Evolutionary conservation across 23 red algal genomes (phyloP).

Genomic region (Gracilaria domingensis): DNA sequence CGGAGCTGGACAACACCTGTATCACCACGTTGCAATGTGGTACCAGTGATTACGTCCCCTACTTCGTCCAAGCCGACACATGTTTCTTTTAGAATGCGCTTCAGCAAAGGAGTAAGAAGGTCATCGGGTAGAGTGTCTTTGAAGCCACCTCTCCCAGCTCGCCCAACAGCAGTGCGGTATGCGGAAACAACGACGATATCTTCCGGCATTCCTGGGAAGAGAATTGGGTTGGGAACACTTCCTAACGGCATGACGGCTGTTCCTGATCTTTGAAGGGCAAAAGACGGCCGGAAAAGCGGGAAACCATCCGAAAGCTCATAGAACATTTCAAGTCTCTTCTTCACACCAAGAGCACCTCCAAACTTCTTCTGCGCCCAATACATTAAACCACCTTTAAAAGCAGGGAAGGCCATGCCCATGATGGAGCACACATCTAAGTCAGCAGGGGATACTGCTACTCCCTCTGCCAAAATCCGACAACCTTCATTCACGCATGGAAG

Average conservation of each 20-base stretch:
- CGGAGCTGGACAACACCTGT: slow-evolving; percentile 84
- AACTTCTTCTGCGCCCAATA: slow-evolving; percentile 86
- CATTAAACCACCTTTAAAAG: slow-evolving; percentile 91
- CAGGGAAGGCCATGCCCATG: slow-evolving; percentile 94
- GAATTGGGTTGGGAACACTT: slow-evolving; percentile 59
- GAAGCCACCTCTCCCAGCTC: slow-evolving; percentile 90
- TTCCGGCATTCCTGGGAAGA: slow-evolving; percentile 65
- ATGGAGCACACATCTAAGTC: slow-evolving; percentile 92
- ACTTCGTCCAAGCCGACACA: slow-evolving; percentile 69
- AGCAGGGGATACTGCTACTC: slow-evolving; percentile 57
- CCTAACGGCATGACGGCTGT: slow-evolving; percentile 38
- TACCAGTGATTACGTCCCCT: slow-evolving; percentile 92
- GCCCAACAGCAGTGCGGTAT: slow-evolving; percentile 92
- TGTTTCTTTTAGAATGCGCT: slow-evolving; percentile 72
- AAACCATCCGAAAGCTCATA: slow-evolving; percentile 55
- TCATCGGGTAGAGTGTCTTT: slow-evolving; percentile 94
- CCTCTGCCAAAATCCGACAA: slow-evolving; percentile 91
- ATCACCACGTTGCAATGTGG: slow-evolving; percentile 90
- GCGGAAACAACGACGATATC: slow-evolving; percentile 96
- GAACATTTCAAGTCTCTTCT: slow-evolving; percentile 72
- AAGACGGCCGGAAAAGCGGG: slow-evolving; percentile 94
- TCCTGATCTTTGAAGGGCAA: slow-evolving; percentile 80
- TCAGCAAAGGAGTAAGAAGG: slow-evolving; percentile 84
- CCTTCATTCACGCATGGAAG: slow-evolving; percentile 97
- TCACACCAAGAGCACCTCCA: slow-evolving; percentile 79